Evolutionary conservation across 345 rosid genomes (phyloP).

Genomic region (Dimocarpus longan): DNA sequence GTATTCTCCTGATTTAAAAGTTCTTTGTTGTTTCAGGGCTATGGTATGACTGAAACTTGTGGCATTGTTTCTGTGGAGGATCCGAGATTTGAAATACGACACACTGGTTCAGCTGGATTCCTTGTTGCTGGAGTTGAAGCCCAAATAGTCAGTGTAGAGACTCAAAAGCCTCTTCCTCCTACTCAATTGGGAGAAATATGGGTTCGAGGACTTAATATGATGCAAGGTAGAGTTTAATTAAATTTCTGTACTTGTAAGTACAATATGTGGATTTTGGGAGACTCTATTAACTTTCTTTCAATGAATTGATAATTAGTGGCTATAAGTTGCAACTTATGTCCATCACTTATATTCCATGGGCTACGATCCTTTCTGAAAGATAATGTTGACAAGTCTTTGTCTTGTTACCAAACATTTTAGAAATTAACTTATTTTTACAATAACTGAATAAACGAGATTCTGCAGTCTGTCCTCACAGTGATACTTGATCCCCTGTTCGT

Average conservation of each 20-base stretch:
- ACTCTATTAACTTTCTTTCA: background rate
- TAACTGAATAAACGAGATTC: background rate
- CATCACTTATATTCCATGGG: background rate
- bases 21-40: constrained; percentile 60
- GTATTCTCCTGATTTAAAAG: constrained; percentile 9
- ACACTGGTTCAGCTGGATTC: constrained; percentile 73
- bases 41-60: constrained; percentile 90
- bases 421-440: background rate
- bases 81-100: constrained; percentile 41
- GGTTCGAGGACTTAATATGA: constrained; percentile 94
- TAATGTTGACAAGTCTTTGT: background rate
- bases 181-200: constrained; percentile 76
- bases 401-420: background rate
- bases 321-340: background rate
- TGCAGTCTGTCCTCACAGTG: background rate
- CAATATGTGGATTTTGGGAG: background rate
- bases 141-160: constrained; percentile 62
- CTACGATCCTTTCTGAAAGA: background rate
- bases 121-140: constrained; percentile 77
- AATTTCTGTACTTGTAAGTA: background rate
- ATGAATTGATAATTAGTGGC: background rate
- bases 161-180: constrained; percentile 73
- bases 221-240: constrained; percentile 56
- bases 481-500: background rate
- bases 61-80: constrained; percentile 66